phyloP scores from a whole-genome alignment of 768 basidiomycete genomes.

The Pilatotrama ljubarskyi region DNA sequence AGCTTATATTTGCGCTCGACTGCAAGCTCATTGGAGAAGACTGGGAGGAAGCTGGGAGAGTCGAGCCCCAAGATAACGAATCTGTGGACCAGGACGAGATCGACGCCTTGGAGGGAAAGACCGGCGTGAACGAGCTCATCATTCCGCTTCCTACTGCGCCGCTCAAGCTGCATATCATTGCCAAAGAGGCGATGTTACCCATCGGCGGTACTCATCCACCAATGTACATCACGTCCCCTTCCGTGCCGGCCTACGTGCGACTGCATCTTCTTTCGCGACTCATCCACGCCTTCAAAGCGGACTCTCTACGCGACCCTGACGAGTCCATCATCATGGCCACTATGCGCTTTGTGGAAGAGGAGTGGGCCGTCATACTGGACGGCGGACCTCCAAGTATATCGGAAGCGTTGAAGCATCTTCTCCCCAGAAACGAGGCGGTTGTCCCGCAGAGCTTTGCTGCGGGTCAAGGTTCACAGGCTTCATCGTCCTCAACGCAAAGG shows the following conservation, averaged over 20 bases:
- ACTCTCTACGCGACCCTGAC: constrained; percentile 59
- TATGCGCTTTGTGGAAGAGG: constrained; percentile 69
- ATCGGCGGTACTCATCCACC: constrained; percentile 56
- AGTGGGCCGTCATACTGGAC: constrained; percentile 65
- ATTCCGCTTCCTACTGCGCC: constrained; percentile 67
- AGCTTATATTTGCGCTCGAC: constrained; percentile 57
- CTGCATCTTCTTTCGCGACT: constrained; percentile 76
- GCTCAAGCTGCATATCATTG: constrained; percentile 65
- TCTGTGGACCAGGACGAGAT: constrained; percentile 37
- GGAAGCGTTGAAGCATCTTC: constrained; percentile 60
- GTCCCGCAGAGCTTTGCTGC: not conserved
- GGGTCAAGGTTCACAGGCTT: not conserved
- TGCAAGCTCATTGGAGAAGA: constrained; percentile 51
- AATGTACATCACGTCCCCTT: constrained; percentile 71
- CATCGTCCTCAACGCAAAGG: constrained; percentile 14
- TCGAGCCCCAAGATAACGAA: constrained; percentile 33
- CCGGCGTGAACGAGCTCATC: constrained; percentile 49
- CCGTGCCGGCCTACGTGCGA: constrained; percentile 77
- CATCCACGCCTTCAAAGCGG: constrained; percentile 53
- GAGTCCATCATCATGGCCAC: constrained; percentile 74
- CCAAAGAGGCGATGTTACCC: constrained; percentile 46
- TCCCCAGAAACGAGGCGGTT: constrained; percentile 33
- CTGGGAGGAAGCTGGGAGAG: constrained; percentile 16
- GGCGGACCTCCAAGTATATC: constrained; percentile 77
- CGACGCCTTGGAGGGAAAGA: constrained; percentile 47